These are phyloP conservation scores for Lachancea dasiensis DNA, from an alignment of 805 yeast species.

Conservation along the genomic window DNA sequence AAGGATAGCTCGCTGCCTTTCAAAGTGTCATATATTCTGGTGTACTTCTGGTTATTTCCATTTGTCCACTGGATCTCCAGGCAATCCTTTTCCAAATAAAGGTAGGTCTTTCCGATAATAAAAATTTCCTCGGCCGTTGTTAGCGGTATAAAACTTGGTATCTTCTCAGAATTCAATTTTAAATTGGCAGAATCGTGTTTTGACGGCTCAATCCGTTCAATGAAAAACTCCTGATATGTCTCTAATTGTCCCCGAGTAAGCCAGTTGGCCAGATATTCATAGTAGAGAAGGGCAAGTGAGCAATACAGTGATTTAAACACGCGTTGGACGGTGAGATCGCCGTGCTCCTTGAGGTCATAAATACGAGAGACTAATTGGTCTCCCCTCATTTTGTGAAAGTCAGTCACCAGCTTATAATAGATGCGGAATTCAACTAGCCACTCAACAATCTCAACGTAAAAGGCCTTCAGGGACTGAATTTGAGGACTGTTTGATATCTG, in stretches of 20 bases:
- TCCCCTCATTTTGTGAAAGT: conserved; percentile 34
- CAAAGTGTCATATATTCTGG: conserved; percentile 12
- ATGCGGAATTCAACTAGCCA: conserved; percentile 55
- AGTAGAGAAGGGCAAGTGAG: conserved; percentile 52
- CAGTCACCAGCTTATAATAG: conserved; percentile 39
- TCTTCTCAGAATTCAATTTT: conserved; percentile 19
- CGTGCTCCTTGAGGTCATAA: conserved; percentile 48
- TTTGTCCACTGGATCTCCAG: conserved; percentile 62
- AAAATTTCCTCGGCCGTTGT: conserved; percentile 42
- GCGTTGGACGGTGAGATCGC: conserved; percentile 49
- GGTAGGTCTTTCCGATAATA: conserved; percentile 66
- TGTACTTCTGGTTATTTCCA: conserved; percentile 34
- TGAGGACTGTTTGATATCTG: conserved; percentile 37
- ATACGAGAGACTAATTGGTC: conserved; percentile 51
- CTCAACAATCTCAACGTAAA: conserved; percentile 39
- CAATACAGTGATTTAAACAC: conserved; percentile 41
- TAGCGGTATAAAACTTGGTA: conserved; percentile 37
- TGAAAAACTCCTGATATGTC: conserved; percentile 58
- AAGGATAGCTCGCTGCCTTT: conserved; percentile 2
- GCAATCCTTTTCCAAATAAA: conserved; percentile 60
- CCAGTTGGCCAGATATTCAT: conserved; percentile 60
- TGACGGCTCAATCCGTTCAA: conserved; percentile 18
- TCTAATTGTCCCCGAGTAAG: conserved; percentile 59
- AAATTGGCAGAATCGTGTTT: background rate
- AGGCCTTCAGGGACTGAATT: conserved; percentile 24